Percentiles rank a stretch among this genome's conserved stretches.
Conservation (phyloP, 768 basidiomycete genomes). For the Mycena pura region DNA sequence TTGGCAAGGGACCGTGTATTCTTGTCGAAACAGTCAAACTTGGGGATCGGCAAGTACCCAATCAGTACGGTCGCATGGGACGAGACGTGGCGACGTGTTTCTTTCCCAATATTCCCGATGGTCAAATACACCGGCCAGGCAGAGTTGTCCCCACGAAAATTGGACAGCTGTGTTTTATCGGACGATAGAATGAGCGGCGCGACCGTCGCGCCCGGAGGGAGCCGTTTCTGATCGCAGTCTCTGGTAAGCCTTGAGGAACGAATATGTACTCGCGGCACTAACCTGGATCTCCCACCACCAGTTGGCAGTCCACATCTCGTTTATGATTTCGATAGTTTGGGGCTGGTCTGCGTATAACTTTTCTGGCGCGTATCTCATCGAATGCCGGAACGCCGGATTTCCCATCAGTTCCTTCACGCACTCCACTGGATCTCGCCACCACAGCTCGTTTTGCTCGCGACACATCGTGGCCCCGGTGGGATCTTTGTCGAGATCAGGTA, state of each 20-base stretch:
- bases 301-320: slow-evolving; percentile 37
- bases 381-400: too few species aligned
- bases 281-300: slow-evolving; percentile 45
- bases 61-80: slow-evolving; percentile 37
- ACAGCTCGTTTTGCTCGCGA: too few species aligned
- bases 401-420: too few species aligned
- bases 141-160: slow-evolving; percentile 37
- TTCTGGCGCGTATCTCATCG: slow-evolving; percentile 34
- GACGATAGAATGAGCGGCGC: slow-evolving; percentile 40
- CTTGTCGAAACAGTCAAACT: slow-evolving; percentile 34
- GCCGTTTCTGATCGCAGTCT: slow-evolving; percentile 29
- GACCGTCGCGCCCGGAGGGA: slow-evolving; percentile 23
- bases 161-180: slow-evolving; percentile 41
- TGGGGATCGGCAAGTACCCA: slow-evolving; percentile 42
- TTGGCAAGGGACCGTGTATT: slow-evolving; percentile 21
- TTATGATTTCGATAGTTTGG: slow-evolving; percentile 11
- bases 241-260: not conserved
- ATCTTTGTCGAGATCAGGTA: too few species aligned
- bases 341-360: slow-evolving; percentile 10
- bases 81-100: slow-evolving; percentile 30
- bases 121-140: slow-evolving; percentile 45
- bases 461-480: too few species aligned
- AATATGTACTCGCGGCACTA: not conserved
- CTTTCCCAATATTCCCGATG: slow-evolving; percentile 40
- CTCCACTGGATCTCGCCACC: too few species aligned